These are phyloP conservation scores for Hypoxylon perforatum DNA, from an alignment of 495 filamentous ascomycete genomes.

Conservation along the genomic window DNA sequence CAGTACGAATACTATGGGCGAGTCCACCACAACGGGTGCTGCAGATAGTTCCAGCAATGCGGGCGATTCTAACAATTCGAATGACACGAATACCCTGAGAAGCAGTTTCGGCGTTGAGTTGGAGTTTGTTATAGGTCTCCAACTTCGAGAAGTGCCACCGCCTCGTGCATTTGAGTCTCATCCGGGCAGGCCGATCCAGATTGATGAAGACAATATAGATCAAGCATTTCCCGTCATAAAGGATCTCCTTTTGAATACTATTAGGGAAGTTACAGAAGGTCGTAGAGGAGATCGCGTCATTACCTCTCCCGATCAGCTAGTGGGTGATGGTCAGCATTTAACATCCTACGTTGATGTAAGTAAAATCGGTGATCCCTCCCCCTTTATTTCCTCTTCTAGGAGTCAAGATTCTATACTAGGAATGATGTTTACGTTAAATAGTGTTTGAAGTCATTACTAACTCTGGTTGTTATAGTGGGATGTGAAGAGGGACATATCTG, in stretches of 20 bases:
- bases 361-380: no score
- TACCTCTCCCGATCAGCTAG: background rate
- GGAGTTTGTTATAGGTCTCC: conserved; percentile 12
- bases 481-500: conserved; percentile 7
- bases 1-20: no score
- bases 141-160: background rate
- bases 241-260: background rate
- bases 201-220: background rate
- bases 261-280: background rate
- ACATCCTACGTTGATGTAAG: no score
- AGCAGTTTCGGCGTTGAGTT: conserved; percentile 31
- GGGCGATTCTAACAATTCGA: no score
- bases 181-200: conserved; percentile 1
- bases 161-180: background rate
- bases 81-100: no score
- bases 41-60: no score
- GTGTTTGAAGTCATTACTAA: no score
- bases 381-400: no score
- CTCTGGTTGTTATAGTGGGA: no score
- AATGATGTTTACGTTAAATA: no score
- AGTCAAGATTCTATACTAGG: no score
- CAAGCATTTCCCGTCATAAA: background rate
- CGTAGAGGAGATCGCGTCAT: conserved; percentile 21
- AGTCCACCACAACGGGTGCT: no score
- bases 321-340: background rate